Evolutionary conservation across 148 eudicot genomes (phyloP).

Genomic region (Heliosperma pusillum): DNA sequence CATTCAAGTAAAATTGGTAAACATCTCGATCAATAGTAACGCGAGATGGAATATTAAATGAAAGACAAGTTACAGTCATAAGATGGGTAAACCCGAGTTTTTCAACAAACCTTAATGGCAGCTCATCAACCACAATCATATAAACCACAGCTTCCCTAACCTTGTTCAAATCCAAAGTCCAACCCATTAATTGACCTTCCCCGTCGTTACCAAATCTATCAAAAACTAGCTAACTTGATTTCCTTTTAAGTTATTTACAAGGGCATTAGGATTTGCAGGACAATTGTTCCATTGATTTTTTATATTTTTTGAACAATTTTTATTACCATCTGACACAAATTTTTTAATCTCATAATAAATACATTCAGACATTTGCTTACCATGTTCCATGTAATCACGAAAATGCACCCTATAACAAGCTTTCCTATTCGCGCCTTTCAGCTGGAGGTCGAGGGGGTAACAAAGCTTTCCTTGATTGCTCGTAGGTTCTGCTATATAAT

Average conservation of each 20-base stretch:
- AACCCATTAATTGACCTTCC: not conserved
- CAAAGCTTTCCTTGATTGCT: not conserved
- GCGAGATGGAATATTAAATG: constrained; percentile 1
- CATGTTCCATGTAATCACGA: not conserved
- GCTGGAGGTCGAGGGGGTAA: not conserved
- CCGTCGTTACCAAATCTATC: not conserved
- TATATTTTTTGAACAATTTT: not conserved
- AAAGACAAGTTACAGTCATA: not conserved
- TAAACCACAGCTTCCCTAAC: not conserved
- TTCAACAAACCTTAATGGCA: not conserved
- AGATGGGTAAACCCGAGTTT: not conserved
- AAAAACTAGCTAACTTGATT: constrained; percentile 9
- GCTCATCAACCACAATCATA: not conserved
- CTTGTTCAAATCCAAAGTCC: not conserved
- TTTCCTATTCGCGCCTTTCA: not conserved
- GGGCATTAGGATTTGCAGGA: not conserved
- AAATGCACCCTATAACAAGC: not conserved
- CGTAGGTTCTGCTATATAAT: not conserved
- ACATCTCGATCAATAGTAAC: constrained; percentile 11
- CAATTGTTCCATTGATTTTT: not conserved
- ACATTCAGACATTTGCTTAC: not conserved
- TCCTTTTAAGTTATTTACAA: not conserved
- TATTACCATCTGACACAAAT: not conserved
- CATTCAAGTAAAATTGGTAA: not conserved
- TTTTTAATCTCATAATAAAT: not conserved